Evolutionary conservation across 495 filamentous ascomycete species (phyloP).

Genomic region (Penicillium samsonianum): DNA sequence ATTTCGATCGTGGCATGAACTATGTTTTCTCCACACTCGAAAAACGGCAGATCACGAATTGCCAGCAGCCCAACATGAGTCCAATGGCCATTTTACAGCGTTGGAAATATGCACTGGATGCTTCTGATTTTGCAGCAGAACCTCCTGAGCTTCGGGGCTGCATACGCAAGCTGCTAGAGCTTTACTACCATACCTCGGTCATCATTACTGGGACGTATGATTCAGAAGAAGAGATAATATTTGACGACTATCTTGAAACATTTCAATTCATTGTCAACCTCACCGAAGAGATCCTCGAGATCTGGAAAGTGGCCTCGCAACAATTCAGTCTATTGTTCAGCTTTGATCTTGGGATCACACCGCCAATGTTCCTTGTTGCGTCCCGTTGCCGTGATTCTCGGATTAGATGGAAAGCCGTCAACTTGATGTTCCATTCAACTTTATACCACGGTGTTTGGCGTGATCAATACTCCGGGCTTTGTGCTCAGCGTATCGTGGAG

Average conservation of each 20-base stretch:
- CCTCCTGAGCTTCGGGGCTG: background rate
- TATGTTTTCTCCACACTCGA: too few relatives aligned
- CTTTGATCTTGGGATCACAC: constrained; percentile 12
- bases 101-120: constrained; percentile 9
- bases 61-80: too few relatives aligned
- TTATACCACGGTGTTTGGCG: constrained; percentile 12
- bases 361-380: constrained; percentile 12
- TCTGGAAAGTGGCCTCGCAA: background rate
- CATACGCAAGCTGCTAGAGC: constrained; percentile 3
- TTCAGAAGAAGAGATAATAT: background rate
- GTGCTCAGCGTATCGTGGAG: constrained; percentile 12
- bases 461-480: constrained; percentile 14
- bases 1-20: constrained; percentile 10
- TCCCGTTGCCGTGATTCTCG: constrained; percentile 10
- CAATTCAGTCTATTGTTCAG: constrained; percentile 7
- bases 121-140: constrained; percentile 3
- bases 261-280: constrained; percentile 4
- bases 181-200: constrained; percentile 8
- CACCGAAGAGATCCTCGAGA: background rate
- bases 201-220: constrained; percentile 5
- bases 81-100: constrained; percentile 1
- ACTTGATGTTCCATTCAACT: constrained; percentile 3
- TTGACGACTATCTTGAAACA: background rate
- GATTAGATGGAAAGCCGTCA: background rate
- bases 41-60: too few relatives aligned